Evolutionary conservation across 2,329 filamentous ascomycete species (phyloP).

Genomic region (Penicillium expansum): DNA sequence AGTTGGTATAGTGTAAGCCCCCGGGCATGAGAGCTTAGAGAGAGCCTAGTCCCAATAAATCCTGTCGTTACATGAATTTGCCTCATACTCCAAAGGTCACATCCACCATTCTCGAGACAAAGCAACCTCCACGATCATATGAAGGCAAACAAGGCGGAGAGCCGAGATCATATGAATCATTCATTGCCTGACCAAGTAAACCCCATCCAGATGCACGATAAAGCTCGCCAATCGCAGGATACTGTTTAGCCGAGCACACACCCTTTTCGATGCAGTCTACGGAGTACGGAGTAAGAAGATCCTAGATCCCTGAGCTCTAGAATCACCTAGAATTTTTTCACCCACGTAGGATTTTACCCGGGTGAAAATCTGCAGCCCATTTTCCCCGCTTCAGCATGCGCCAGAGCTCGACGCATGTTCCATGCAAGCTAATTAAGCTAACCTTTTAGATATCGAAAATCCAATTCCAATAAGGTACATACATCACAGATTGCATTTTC

Average conservation of each 20-base stretch:
- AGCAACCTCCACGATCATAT: neutral
- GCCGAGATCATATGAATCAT: neutral
- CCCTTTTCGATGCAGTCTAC: neutral
- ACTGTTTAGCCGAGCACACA: neutral
- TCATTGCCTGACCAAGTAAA: neutral
- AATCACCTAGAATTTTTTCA: too few relatives aligned
- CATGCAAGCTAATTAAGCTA: neutral
- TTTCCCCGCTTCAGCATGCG: neutral
- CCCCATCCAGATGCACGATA: neutral
- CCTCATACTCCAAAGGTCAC: neutral
- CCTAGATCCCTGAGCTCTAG: neutral
- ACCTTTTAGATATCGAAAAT: neutral
- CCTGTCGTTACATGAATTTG: neutral
- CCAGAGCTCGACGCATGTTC: neutral
- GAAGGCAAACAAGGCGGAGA: neutral
- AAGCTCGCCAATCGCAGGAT: neutral
- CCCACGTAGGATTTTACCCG: neutral
- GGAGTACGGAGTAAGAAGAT: too few relatives aligned
- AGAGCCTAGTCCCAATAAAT: neutral
- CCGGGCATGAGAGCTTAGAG: neutral
- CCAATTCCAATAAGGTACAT: neutral
- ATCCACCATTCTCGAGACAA: neutral
- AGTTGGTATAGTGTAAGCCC: neutral
- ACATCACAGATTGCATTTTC: neutral
- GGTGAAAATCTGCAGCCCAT: neutral